Evolutionary conservation across 495 filamentous ascomycete species (phyloP).

Genomic region (Sphaerosporella brunnea): DNA sequence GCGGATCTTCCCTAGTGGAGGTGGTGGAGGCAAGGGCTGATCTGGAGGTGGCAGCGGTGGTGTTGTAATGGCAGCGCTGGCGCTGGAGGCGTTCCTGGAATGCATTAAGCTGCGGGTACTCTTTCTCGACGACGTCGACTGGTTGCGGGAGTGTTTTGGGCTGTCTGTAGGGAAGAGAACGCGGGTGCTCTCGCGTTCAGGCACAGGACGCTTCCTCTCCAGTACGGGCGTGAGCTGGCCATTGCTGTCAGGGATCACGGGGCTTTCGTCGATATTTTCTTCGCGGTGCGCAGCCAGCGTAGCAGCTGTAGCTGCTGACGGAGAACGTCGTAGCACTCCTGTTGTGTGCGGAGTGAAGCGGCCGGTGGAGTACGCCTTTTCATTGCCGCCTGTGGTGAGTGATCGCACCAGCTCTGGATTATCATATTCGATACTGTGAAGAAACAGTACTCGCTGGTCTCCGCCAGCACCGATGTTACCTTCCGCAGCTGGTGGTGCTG

Average conservation of each 20-base stretch:
- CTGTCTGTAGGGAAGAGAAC: neutral
- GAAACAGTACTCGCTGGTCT: constrained; percentile 19
- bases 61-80: too few species aligned
- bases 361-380: neutral
- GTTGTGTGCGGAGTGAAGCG: neutral
- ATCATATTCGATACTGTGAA: constrained; percentile 11
- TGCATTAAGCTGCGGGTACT: neutral
- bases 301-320: neutral
- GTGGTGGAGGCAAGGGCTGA: neutral
- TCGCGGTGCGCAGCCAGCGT: neutral
- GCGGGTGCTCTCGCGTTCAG: neutral
- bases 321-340: neutral
- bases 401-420: constrained; percentile 3
- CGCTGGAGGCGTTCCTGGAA: too few species aligned
- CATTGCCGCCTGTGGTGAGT: neutral
- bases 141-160: neutral
- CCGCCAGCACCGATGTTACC: neutral
- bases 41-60: too few species aligned
- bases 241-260: neutral
- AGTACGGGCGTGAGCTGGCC: neutral
- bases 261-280: neutral
- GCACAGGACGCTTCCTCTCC: neutral
- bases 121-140: neutral
- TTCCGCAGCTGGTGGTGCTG: constrained; percentile 1
- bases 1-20: neutral